phyloP scores from a whole-genome alignment of 805 yeast genomes.

The Yarrowia hollandica region DNA sequence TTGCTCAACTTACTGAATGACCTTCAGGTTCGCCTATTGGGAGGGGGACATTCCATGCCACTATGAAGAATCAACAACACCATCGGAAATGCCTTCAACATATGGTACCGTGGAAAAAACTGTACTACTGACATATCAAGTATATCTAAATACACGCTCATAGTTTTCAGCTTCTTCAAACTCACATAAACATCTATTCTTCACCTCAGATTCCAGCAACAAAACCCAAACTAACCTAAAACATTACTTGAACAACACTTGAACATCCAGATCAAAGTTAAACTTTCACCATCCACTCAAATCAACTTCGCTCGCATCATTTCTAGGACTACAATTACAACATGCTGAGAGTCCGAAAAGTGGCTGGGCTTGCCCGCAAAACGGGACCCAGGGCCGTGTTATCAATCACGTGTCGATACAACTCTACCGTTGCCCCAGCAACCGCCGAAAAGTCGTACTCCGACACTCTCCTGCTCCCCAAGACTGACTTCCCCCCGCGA shows the following conservation, averaged over 20 bases:
- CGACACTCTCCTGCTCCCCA: neutral
- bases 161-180: too few relatives aligned
- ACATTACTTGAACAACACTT: neutral
- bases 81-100: too few relatives aligned
- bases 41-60: too few relatives aligned
- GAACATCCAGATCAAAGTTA: constrained; percentile 2
- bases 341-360: constrained; percentile 7
- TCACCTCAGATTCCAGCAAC: too few relatives aligned
- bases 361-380: neutral
- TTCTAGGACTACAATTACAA: neutral
- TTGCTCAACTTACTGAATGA: too few relatives aligned
- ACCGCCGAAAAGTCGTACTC: constrained; percentile 21
- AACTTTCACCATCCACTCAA: neutral
- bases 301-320: neutral
- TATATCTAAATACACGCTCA: too few relatives aligned
- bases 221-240: neutral
- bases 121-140: too few relatives aligned
- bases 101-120: too few relatives aligned
- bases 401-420: neutral
- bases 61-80: too few relatives aligned
- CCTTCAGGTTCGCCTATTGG: too few relatives aligned
- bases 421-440: neutral
- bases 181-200: too few relatives aligned
- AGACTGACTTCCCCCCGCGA: constrained; percentile 15
- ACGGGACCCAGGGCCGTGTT: neutral